phyloP scores from a whole-genome alignment of 768 basidiomycete genomes.

The Mycena kentingensis region DNA sequence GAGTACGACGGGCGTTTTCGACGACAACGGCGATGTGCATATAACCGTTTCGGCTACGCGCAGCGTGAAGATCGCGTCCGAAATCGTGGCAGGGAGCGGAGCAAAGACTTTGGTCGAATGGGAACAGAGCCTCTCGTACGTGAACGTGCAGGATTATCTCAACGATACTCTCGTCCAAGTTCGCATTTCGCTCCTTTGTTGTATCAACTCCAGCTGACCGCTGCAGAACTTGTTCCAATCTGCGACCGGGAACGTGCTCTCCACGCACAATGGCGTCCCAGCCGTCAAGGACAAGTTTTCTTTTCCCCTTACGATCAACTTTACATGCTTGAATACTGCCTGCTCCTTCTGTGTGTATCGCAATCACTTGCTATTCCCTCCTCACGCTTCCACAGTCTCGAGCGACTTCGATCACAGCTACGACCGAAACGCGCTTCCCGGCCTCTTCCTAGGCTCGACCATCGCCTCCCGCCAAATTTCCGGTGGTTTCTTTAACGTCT shows the following conservation, averaged over 20 bases:
- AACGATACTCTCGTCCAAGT: constrained; percentile 48
- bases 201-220: background rate
- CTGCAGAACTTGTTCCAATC: constrained; percentile 44
- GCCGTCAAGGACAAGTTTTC: constrained; percentile 44
- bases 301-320: constrained; percentile 49
- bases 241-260: constrained; percentile 37
- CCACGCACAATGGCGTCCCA: constrained; percentile 44
- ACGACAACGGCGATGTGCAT: constrained; percentile 50
- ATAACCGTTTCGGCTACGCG: constrained; percentile 65
- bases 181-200: background rate
- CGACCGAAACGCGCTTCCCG: constrained; percentile 55
- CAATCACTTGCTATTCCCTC: too few species aligned
- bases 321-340: constrained; percentile 37
- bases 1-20: constrained; percentile 45
- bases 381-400: constrained; percentile 47
- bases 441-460: constrained; percentile 58
- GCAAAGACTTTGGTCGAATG: constrained; percentile 55
- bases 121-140: constrained; percentile 60
- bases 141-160: constrained; percentile 64
- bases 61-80: constrained; percentile 59
- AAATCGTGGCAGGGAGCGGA: constrained; percentile 65
- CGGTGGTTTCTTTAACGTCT: constrained; percentile 55
- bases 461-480: constrained; percentile 55
- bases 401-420: constrained; percentile 70
- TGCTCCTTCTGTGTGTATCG: constrained; percentile 42